These are phyloP conservation scores for Salix udensis DNA, from an alignment of 345 rosid species.

Conservation along the genomic window DNA sequence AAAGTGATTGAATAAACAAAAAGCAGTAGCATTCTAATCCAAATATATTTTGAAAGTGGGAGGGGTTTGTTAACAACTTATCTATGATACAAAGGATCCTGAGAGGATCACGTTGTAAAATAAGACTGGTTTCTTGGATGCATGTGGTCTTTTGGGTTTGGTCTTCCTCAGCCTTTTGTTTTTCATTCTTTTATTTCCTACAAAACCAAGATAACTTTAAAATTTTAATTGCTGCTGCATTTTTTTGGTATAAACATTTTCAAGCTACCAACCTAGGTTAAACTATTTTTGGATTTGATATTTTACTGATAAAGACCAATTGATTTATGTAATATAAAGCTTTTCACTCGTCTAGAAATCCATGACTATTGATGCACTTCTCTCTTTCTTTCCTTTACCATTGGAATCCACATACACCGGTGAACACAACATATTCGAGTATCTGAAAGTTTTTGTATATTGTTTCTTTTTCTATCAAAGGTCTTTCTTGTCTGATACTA, in stretches of 20 bases:
- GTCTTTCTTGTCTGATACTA: background rate
- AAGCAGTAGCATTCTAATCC: background rate
- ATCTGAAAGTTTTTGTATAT: background rate
- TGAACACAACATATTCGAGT: background rate
- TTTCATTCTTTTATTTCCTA: background rate
- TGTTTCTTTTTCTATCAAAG: slow-evolving; percentile 5
- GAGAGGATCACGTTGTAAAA: background rate
- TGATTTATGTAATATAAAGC: background rate
- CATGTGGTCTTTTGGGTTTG: background rate
- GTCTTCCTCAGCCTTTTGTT: background rate
- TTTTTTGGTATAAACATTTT: background rate
- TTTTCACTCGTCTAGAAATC: background rate
- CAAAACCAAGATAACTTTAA: background rate
- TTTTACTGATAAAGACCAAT: background rate
- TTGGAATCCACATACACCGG: background rate
- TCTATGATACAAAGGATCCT: no score
- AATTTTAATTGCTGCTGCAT: background rate
- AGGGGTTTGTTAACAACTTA: background rate
- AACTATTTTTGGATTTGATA: background rate
- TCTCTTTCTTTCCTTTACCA: background rate
- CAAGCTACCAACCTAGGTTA: background rate
- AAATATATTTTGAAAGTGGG: background rate
- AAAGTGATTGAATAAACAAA: background rate
- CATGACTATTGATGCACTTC: background rate
- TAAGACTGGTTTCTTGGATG: background rate